Evolutionary conservation across 768 basidiomycete species (phyloP).

Genomic region (Macrolepiota dolichaula): DNA sequence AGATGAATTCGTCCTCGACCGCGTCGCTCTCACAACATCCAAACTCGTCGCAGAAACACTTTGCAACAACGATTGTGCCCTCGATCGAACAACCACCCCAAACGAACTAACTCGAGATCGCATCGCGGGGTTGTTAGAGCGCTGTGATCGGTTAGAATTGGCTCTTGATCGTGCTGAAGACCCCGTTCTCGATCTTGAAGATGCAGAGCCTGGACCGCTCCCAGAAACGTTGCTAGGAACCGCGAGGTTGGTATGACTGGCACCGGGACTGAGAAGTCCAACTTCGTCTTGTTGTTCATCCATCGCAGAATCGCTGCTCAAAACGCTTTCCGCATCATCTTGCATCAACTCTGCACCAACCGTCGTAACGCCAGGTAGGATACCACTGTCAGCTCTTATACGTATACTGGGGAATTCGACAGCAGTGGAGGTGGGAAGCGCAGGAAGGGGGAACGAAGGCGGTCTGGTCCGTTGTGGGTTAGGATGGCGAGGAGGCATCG

Average conservation of each 20-base stretch:
- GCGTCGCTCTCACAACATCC: constrained; percentile 18
- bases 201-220: background rate
- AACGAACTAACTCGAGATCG: constrained; percentile 45
- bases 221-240: constrained; percentile 7
- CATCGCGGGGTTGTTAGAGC: constrained; percentile 14
- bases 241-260: constrained; percentile 8
- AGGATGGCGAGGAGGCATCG: constrained; percentile 42
- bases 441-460: constrained; percentile 23
- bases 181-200: constrained; percentile 18
- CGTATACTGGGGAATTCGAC: constrained; percentile 15
- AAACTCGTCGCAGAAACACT: constrained; percentile 47
- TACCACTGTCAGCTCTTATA: constrained; percentile 12
- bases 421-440: constrained; percentile 15
- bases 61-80: constrained; percentile 67
- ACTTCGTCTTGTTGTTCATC: constrained; percentile 18
- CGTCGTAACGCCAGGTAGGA: constrained; percentile 12
- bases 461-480: constrained; percentile 19
- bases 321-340: constrained; percentile 15
- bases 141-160: constrained; percentile 5
- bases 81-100: constrained; percentile 48
- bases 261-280: constrained; percentile 23
- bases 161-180: constrained; percentile 12
- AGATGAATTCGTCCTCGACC: constrained; percentile 63
- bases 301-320: constrained; percentile 1
- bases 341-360: constrained; percentile 29